Evolutionary conservation across 2,329 filamentous ascomycete genomes (phyloP).

Genomic region (Chaetomium olivaceum): DNA sequence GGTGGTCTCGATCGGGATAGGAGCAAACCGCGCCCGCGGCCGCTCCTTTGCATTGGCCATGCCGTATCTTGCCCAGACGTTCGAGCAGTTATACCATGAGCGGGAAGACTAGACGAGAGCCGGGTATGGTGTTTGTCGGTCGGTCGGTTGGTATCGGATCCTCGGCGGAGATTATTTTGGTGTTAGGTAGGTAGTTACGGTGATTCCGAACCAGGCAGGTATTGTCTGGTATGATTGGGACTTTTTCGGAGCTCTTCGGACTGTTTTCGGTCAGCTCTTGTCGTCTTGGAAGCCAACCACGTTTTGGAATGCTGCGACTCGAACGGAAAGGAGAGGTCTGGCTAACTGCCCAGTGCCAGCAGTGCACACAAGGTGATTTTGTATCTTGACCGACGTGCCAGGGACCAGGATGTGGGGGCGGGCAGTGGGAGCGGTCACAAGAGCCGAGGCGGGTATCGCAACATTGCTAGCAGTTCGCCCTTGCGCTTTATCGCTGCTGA

Average conservation of each 20-base stretch:
- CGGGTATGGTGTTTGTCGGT: neutral
- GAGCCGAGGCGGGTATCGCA: conserved; percentile 26
- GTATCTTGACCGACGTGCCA: conserved; percentile 18
- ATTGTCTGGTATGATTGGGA: neutral
- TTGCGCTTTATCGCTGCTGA: conserved; percentile 15
- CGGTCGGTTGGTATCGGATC: neutral
- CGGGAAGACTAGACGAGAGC: neutral
- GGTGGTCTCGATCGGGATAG: conserved; percentile 72
- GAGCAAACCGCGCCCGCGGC: conserved; percentile 61
- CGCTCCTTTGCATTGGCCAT: conserved; percentile 45
- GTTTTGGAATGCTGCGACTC: conserved; percentile 10
- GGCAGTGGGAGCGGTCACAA: conserved; percentile 25
- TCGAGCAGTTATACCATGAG: conserved; percentile 13
- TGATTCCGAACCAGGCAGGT: neutral
- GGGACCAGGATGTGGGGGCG: conserved; percentile 16
- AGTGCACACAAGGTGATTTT: conserved; percentile 24
- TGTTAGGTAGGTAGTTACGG: neutral
- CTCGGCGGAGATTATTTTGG: neutral
- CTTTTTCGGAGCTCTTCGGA: neutral
- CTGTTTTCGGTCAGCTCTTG: conserved; percentile 11
- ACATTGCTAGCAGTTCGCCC: conserved; percentile 20
- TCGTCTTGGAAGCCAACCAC: neutral
- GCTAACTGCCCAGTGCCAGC: neutral
- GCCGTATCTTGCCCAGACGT: conserved; percentile 4
- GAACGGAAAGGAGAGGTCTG: neutral